A percentile compares a stretch with the other conserved stretches of the same genome.
These are phyloP conservation scores for Hypericum androsaemum DNA, from an alignment of 345 rosid genomes.

Conservation along the genomic window DNA sequence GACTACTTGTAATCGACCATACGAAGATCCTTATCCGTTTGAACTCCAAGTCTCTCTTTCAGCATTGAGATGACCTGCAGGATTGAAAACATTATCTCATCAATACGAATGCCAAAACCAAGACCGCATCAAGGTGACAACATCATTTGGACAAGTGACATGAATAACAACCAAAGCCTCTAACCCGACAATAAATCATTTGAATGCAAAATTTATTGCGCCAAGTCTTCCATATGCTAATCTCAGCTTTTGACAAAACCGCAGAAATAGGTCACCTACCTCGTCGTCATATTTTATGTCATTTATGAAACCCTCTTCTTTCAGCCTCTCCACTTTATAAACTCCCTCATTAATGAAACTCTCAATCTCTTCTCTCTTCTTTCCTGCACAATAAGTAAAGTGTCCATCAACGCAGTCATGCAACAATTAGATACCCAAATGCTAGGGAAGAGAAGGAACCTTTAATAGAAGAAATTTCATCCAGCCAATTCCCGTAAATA, in stretches of 20 bases:
- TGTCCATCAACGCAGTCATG: constrained; percentile 18
- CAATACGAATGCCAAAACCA: background rate
- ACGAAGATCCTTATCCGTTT: constrained; percentile 59
- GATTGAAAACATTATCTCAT: background rate
- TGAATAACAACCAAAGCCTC: background rate
- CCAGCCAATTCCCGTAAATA: constrained; percentile 90
- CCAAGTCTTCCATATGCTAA: too few species aligned
- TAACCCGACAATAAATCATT: background rate
- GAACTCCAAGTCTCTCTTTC: constrained; percentile 73
- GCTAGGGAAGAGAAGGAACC: constrained; percentile 37
- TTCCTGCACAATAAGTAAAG: constrained; percentile 46
- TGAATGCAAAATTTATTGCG: too few species aligned
- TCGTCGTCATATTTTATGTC: constrained; percentile 76
- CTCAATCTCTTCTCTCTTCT: constrained; percentile 66
- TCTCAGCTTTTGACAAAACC: background rate
- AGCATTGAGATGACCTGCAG: constrained; percentile 72
- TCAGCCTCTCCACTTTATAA: constrained; percentile 70
- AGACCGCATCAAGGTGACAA: too few species aligned
- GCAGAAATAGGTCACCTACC: constrained; percentile 31
- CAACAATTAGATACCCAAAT: constrained; percentile 13
- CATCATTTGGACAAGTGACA: background rate
- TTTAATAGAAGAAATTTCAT: constrained; percentile 60
- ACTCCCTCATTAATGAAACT: constrained; percentile 82
- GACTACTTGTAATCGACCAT: constrained; percentile 68
- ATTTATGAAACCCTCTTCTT: constrained; percentile 82